Evolutionary conservation across 345 rosid genomes (phyloP).

Genomic region (Rubroshorea leprosula): DNA sequence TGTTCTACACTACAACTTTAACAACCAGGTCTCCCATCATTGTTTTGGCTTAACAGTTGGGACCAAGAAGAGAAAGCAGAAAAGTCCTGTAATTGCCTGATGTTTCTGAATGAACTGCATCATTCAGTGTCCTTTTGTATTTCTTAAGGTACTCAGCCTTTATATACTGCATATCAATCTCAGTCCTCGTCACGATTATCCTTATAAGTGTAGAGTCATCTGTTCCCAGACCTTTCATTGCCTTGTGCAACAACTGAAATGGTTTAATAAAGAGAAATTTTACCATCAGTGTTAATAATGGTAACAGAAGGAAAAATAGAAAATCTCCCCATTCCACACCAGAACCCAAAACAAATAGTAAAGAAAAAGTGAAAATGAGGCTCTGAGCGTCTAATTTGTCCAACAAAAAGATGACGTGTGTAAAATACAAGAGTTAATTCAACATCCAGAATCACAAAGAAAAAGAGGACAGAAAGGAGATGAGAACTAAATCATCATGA

Average conservation of each 20-base stretch:
- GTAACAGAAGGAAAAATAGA: no score
- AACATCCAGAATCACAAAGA: background rate
- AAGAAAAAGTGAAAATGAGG: no score
- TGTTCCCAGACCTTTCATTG: conserved; percentile 71
- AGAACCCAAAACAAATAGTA: background rate
- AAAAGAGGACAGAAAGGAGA: background rate
- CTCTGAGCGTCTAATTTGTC: background rate
- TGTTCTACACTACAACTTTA: no score
- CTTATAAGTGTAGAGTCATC: conserved; percentile 47
- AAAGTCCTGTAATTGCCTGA: conserved; percentile 60
- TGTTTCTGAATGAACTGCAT: conserved; percentile 59
- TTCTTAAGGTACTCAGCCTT: conserved; percentile 55
- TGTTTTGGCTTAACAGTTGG: conserved; percentile 28
- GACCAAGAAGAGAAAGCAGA: conserved; percentile 60
- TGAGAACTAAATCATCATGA: no score
- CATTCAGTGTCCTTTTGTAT: conserved; percentile 49
- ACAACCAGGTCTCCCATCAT: no score
- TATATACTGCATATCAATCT: conserved; percentile 67
- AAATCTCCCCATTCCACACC: no score
- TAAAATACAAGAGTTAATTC: background rate
- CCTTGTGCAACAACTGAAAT: conserved; percentile 41
- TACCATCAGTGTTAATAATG: no score
- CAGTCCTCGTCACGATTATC: conserved; percentile 59
- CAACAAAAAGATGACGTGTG: background rate
- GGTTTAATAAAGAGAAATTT: background rate